A percentile compares a stretch with the other conserved stretches of the same genome.
Evolutionary conservation across 2,329 filamentous ascomycete species (phyloP).

Genomic region (Aaosphaeria pasadenensis): DNA sequence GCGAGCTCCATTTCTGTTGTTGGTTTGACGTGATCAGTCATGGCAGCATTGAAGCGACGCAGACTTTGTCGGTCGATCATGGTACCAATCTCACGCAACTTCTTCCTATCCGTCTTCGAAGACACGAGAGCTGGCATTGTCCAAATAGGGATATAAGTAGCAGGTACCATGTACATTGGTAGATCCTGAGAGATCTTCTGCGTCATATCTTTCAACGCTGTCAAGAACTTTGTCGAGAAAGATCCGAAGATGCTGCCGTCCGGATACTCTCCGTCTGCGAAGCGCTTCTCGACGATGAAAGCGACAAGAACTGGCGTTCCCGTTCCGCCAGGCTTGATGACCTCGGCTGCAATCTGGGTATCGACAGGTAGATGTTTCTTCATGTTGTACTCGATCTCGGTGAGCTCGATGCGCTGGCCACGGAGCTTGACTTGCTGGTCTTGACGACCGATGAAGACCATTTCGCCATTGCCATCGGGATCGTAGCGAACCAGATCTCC

Average conservation of each 20-base stretch:
- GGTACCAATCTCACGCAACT: slow-evolving; percentile 31
- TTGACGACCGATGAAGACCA: slow-evolving; percentile 35
- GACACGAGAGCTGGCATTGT: slow-evolving; percentile 35
- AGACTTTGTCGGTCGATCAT: slow-evolving; percentile 30
- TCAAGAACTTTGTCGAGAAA: slow-evolving; percentile 30
- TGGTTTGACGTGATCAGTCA: slow-evolving; percentile 43
- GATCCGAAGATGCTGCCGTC: slow-evolving; percentile 30
- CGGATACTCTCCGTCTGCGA: slow-evolving; percentile 23
- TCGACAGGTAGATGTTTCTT: slow-evolving; percentile 37
- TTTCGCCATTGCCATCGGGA: slow-evolving; percentile 34
- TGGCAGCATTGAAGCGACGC: slow-evolving; percentile 26
- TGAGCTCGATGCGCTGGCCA: slow-evolving; percentile 38
- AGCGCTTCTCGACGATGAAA: slow-evolving; percentile 30
- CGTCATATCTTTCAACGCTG: slow-evolving; percentile 24
- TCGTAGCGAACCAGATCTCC: slow-evolving; percentile 50
- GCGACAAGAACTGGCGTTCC: slow-evolving; percentile 33
- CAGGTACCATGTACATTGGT: slow-evolving; percentile 36
- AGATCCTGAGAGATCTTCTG: slow-evolving; percentile 24
- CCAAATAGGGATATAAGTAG: slow-evolving; percentile 33
- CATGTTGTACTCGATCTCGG: slow-evolving; percentile 40
- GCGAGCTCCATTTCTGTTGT: slow-evolving; percentile 29
- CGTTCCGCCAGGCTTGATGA: slow-evolving; percentile 40
- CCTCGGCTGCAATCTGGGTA: slow-evolving; percentile 47
- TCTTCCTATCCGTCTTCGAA: slow-evolving; percentile 35
- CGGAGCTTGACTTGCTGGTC: slow-evolving; percentile 42